Percentiles rank a stretch among this genome's conserved stretches.
Evolutionary conservation across 2,329 filamentous ascomycete genomes (phyloP).

Genomic region (Colletotrichum magnum): DNA sequence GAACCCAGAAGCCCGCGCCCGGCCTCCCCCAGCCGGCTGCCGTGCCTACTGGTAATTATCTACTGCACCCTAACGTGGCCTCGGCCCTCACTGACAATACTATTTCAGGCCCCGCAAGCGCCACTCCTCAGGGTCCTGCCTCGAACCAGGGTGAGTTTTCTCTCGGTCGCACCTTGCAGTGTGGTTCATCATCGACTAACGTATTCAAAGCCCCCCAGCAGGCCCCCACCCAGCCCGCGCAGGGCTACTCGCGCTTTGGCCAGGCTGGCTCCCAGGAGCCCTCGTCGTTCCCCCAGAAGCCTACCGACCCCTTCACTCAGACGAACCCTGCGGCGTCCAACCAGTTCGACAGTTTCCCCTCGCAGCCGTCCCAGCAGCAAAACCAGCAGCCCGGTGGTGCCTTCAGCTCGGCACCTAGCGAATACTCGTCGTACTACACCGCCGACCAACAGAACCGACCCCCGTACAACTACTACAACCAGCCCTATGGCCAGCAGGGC

Average conservation of each 20-base stretch:
- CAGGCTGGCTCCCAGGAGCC: constrained; percentile 74
- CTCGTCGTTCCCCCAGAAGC: constrained; percentile 78
- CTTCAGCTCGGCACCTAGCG: constrained; percentile 81
- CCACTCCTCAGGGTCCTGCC: constrained; percentile 45
- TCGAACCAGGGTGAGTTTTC: constrained; percentile 51
- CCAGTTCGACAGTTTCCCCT: constrained; percentile 74
- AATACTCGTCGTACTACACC: constrained; percentile 90
- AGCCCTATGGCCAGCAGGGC: constrained; percentile 70
- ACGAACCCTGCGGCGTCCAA: constrained; percentile 67
- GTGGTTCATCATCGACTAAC: constrained; percentile 29
- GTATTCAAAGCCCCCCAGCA: constrained; percentile 57
- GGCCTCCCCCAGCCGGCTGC: constrained; percentile 55
- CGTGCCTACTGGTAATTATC: constrained; percentile 50
- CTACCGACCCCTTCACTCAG: constrained; percentile 89
- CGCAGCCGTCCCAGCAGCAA: constrained; percentile 62
- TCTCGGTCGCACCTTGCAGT: constrained; percentile 52
- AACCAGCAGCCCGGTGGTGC: constrained; percentile 73
- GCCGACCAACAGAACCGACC: constrained; percentile 80
- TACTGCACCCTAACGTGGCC: constrained; percentile 40
- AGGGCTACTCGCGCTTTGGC: constrained; percentile 79
- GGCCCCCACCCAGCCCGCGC: constrained; percentile 69
- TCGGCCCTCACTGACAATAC: constrained; percentile 9
- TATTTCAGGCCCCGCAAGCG: constrained; percentile 46
- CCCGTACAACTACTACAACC: constrained; percentile 82
- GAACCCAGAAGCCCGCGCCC: constrained; percentile 68